Conservation (phyloP, 371 early-diverging fungal species). For the Mortierella sp. region DNA sequence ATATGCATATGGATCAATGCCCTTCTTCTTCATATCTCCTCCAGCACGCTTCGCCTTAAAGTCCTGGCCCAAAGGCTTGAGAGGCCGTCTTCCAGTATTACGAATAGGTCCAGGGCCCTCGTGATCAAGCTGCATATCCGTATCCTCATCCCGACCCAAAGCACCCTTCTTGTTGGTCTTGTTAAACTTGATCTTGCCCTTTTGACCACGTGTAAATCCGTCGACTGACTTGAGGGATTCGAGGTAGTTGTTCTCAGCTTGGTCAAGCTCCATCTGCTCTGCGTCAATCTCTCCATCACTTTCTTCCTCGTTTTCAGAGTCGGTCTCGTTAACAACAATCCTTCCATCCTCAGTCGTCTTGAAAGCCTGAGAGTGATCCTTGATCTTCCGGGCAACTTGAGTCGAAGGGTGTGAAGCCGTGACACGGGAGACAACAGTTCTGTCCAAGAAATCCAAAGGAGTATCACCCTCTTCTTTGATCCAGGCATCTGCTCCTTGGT, state of each 20-base stretch:
- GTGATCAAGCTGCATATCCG: constrained; percentile 53
- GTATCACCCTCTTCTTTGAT: constrained; percentile 84
- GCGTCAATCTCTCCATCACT: constrained; percentile 53
- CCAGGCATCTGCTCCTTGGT: constrained; percentile 61
- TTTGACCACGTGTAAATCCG: constrained; percentile 85
- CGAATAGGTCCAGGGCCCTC: constrained; percentile 51
- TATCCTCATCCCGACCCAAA: constrained; percentile 68
- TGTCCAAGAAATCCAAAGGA: constrained; percentile 94
- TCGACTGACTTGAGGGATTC: constrained; percentile 83
- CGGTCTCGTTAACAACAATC: constrained; percentile 80
- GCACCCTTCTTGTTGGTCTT: constrained; percentile 68
- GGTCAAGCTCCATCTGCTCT: constrained; percentile 59
- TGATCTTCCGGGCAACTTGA: constrained; percentile 58
- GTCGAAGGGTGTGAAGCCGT: constrained; percentile 55
- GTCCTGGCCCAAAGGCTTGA: constrained; percentile 60
- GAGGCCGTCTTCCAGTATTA: constrained; percentile 22
- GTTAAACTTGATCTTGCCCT: constrained; percentile 90
- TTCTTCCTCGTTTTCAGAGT: constrained; percentile 45
- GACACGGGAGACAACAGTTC: constrained; percentile 83
- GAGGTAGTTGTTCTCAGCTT: constrained; percentile 83
- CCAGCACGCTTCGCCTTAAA: constrained; percentile 82
- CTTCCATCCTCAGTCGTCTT: constrained; percentile 79
- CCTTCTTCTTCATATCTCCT: constrained; percentile 93
- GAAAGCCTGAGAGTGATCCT: constrained; percentile 65
- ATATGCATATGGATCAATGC: constrained; percentile 96